Evolutionary conservation across 352 stramenopile genomes (phyloP).

Genomic region (Pythium phragmitis): DNA sequence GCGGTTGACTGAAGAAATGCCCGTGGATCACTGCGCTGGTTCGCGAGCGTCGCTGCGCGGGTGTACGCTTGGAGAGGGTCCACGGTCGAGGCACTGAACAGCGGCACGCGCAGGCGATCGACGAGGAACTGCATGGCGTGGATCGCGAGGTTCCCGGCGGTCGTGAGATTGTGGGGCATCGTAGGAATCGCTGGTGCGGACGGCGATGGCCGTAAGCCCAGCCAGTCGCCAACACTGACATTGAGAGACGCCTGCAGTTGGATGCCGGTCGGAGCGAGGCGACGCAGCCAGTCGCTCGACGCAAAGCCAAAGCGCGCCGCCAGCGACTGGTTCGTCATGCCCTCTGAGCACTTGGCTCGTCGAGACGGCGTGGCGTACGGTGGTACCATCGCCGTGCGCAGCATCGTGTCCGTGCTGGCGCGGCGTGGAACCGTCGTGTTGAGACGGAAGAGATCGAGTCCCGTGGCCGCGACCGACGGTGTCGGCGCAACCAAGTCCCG

Average conservation of each 20-base stretch:
- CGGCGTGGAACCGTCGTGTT: slow-evolving; percentile 1
- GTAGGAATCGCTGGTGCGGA: neutral
- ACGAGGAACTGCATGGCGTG: slow-evolving; percentile 15
- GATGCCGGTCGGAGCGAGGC: slow-evolving; percentile 3
- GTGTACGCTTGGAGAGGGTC: slow-evolving; percentile 15
- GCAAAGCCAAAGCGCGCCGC: slow-evolving; percentile 18
- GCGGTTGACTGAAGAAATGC: slow-evolving; percentile 10
- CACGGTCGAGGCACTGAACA: slow-evolving; percentile 5
- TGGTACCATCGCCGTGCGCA: slow-evolving; percentile 15
- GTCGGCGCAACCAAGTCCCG: slow-evolving; percentile 6
- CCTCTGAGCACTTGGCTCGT: neutral
- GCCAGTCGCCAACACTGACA: slow-evolving; percentile 19
- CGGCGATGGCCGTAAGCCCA: neutral
- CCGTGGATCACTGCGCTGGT: neutral
- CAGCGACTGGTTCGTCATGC: slow-evolving; percentile 3
- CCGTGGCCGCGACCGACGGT: neutral
- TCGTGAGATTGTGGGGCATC: slow-evolving; percentile 23
- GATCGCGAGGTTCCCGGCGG: slow-evolving; percentile 18
- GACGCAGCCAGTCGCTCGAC: slow-evolving; percentile 5
- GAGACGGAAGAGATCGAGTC: neutral
- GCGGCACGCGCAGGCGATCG: slow-evolving; percentile 12
- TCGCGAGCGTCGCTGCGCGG: neutral
- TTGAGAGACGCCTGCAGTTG: slow-evolving; percentile 7
- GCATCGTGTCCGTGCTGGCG: slow-evolving; percentile 17
- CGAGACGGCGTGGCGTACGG: slow-evolving; percentile 3